phyloP scores from a whole-genome alignment of 2,329 filamentous ascomycete genomes.

The Blastomyces emzantsi region DNA sequence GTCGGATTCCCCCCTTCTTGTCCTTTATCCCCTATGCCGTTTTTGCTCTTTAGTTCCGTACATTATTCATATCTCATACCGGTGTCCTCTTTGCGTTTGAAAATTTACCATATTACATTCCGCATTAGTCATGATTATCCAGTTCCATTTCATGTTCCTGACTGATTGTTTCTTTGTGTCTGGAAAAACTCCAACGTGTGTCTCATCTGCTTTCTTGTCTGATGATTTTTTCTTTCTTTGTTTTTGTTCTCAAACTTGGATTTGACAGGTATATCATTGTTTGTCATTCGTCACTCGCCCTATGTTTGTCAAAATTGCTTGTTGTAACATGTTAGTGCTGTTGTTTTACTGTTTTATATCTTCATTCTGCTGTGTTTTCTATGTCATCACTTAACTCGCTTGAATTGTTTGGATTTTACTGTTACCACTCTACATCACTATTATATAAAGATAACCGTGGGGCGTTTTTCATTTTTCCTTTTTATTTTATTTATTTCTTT shows the following conservation, averaged over 20 bases:
- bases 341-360: not conserved
- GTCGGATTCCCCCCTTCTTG: not conserved
- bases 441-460: not conserved
- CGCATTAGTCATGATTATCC: constrained; percentile 3
- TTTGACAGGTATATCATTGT: constrained; percentile 2
- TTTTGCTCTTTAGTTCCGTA: not conserved
- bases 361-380: not conserved
- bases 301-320: not conserved
- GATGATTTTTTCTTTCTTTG: not conserved
- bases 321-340: not conserved
- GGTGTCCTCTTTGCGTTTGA: constrained; percentile 1
- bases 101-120: not conserved
- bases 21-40: not conserved
- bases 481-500: not conserved
- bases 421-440: not conserved
- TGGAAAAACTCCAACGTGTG: not conserved
- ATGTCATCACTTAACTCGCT: not conserved
- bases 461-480: not conserved
- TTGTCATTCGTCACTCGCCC: not conserved
- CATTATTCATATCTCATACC: constrained; percentile 2
- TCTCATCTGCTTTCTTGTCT: not conserved
- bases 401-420: not conserved
- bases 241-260: not conserved
- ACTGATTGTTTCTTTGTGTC: not conserved
- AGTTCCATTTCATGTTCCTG: not conserved